Evolutionary conservation across 345 rosid species (phyloP).

Genomic region (Ailanthus altissimus): DNA sequence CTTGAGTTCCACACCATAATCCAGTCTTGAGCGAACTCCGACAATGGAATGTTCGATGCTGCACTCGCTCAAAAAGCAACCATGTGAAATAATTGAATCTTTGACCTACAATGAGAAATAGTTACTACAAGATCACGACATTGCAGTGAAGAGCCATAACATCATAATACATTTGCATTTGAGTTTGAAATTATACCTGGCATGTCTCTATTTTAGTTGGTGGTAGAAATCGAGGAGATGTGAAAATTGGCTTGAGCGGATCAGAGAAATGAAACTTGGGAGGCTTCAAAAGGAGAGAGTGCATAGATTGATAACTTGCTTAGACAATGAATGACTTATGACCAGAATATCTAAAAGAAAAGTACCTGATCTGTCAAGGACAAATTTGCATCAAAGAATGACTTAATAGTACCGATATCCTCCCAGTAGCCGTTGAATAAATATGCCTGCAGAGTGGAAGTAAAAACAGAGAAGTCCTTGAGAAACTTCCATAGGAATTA

Average conservation of each 20-base stretch:
- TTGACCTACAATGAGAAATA: conserved; percentile 42
- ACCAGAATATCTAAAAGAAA: conserved; percentile 17
- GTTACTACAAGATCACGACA: conserved; percentile 8
- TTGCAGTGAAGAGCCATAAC: conserved; percentile 10
- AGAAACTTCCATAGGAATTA: background rate
- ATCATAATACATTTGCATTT: background rate
- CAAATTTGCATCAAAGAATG: conserved; percentile 84
- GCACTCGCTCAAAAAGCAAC: conserved; percentile 86
- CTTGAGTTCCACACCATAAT: conserved; percentile 76
- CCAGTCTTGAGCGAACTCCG: conserved; percentile 76
- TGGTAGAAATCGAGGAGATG: conserved; percentile 79
- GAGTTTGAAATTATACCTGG: conserved; percentile 41
- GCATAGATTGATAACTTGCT: conserved; percentile 12
- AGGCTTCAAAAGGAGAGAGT: conserved; percentile 39
- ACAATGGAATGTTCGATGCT: conserved; percentile 72
- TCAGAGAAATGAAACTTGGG: conserved; percentile 87
- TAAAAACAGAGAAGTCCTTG: background rate
- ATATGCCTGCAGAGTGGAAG: conserved; percentile 50
- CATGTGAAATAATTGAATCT: conserved; percentile 77
- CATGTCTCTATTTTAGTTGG: conserved; percentile 80
- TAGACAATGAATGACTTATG: background rate
- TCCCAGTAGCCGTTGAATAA: conserved; percentile 77
- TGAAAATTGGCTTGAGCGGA: conserved; percentile 74
- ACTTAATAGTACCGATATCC: conserved; percentile 85
- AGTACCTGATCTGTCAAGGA: conserved; percentile 76